phyloP scores from a whole-genome alignment of 2,329 filamentous ascomycete species.

The Colletotrichum tropicicola region DNA sequence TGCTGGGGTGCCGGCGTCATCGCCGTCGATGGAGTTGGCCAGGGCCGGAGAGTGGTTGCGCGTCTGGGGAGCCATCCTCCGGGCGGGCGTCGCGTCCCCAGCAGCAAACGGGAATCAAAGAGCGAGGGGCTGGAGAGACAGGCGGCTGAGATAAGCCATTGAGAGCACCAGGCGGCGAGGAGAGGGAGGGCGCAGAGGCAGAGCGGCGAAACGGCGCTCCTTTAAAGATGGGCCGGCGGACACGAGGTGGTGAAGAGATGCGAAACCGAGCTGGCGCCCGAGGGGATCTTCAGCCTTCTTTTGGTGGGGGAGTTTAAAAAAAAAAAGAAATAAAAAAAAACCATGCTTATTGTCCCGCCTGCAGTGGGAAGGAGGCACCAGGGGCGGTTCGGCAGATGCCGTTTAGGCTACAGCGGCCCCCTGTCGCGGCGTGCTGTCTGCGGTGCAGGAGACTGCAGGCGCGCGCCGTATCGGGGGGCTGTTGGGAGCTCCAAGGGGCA shows the following conservation, averaged over 20 bases:
- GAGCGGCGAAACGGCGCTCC: neutral
- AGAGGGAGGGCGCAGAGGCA: neutral
- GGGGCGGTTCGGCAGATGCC: neutral
- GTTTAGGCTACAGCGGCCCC: neutral
- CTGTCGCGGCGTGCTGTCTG: too few species aligned
- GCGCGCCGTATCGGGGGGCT: neutral
- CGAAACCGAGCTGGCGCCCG: neutral
- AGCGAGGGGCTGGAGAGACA: neutral
- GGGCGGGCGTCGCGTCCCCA: neutral
- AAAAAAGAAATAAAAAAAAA: neutral
- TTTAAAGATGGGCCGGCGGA: neutral
- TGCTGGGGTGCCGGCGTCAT: constrained; percentile 20
- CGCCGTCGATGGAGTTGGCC: constrained; percentile 27
- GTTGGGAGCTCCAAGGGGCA: too few species aligned
- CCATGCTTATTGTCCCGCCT: constrained; percentile 1
- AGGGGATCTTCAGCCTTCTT: constrained; percentile 19
- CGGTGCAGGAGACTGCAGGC: too few species aligned
- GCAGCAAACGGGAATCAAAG: neutral
- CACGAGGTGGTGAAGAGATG: neutral
- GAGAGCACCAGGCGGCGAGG: neutral
- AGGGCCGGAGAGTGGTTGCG: constrained; percentile 20
- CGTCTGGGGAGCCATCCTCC: constrained; percentile 4
- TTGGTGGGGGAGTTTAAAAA: neutral
- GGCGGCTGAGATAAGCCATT: neutral
- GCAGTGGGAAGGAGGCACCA: neutral